Conservation (phyloP, 305 asterid species). For the Fraxinus paxiana region DNA sequence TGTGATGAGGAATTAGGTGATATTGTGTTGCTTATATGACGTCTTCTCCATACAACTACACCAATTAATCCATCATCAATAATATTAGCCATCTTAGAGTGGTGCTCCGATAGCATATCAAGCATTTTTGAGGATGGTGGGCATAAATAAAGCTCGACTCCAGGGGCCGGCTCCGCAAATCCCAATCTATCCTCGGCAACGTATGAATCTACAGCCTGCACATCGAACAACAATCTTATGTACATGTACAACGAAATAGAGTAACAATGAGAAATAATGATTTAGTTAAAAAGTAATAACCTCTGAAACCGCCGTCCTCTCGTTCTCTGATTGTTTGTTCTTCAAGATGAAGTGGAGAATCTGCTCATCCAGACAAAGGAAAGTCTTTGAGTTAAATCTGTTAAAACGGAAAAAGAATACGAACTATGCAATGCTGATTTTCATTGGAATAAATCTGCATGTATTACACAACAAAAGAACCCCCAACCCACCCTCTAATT, state of each 20-base stretch:
- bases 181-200: constrained; percentile 73
- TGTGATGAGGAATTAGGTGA: constrained; percentile 77
- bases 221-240: neutral
- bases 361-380: constrained; percentile 40
- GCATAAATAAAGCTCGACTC: constrained; percentile 82
- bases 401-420: neutral
- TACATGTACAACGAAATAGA: neutral
- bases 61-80: constrained; percentile 72
- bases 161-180: constrained; percentile 72
- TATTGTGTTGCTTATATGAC: constrained; percentile 57
- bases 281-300: constrained; percentile 27
- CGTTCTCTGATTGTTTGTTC: constrained; percentile 50
- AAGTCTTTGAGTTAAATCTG: neutral
- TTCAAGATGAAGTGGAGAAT: constrained; percentile 61
- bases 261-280: neutral
- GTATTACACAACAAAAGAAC: neutral
- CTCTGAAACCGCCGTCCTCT: constrained; percentile 58
- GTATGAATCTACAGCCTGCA: constrained; percentile 73
- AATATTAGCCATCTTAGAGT: constrained; percentile 35
- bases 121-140: constrained; percentile 50
- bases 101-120: constrained; percentile 55
- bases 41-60: constrained; percentile 94
- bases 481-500: neutral
- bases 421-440: neutral
- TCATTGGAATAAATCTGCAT: neutral